Percentiles rank a stretch among this genome's conserved stretches.
Conservation (phyloP, 169 alveolate genomes). For the Plasmodium gallinaceum region DNA sequence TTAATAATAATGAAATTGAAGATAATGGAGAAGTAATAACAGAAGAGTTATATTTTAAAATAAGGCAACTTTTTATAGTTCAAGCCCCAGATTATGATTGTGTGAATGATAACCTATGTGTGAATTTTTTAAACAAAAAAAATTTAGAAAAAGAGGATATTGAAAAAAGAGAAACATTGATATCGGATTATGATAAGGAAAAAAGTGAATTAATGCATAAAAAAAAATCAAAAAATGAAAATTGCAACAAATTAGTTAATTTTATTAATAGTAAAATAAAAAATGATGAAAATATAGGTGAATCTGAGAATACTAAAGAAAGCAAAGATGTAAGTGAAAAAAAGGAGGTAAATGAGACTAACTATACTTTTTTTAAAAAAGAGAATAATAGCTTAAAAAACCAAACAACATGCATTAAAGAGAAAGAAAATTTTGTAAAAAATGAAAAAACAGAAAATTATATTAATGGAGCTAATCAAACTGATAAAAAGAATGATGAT, state of each 20-base stretch:
- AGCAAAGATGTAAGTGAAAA: not conserved
- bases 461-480: not conserved
- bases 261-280: not conserved
- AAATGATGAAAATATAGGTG: not conserved
- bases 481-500: not conserved
- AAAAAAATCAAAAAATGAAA: conserved; percentile 6
- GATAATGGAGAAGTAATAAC: conserved; percentile 56
- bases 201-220: not conserved
- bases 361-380: too few relatives aligned
- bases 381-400: too few relatives aligned
- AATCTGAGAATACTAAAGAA: not conserved
- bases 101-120: conserved; percentile 63
- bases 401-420: too few relatives aligned
- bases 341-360: not conserved
- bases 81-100: conserved; percentile 76
- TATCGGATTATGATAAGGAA: not conserved
- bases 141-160: conserved; percentile 3
- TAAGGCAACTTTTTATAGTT: conserved; percentile 67
- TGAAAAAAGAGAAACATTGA: not conserved
- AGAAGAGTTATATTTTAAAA: conserved; percentile 70
- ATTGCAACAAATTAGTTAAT: not conserved
- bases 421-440: too few relatives aligned
- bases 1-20: conserved; percentile 43
- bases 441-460: too few relatives aligned
- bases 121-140: conserved; percentile 28